Percentiles rank a stretch among this genome's conserved stretches.
phyloP scores from a whole-genome alignment of 257 asterid species.

The Fraxinus cuspidata region DNA sequence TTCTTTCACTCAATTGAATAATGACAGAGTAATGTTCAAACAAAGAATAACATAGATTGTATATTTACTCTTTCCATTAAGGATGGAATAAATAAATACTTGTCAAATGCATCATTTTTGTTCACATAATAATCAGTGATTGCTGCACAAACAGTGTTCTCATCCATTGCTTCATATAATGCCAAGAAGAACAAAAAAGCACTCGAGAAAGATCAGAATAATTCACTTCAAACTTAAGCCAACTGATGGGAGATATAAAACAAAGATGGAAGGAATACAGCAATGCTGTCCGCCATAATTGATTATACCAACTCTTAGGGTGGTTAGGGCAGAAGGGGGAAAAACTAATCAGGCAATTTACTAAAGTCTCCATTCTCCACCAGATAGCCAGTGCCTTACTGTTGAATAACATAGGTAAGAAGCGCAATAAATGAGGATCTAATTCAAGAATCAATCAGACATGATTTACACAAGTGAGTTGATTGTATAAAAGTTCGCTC shows the following conservation, averaged over 20 bases:
- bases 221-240: conserved; percentile 22
- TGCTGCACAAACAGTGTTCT: conserved; percentile 8
- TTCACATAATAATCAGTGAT: conserved; percentile 8
- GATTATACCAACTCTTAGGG: conserved; percentile 14
- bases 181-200: conserved; percentile 20
- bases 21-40: not conserved
- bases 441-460: not conserved
- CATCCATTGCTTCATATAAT: conserved; percentile 25
- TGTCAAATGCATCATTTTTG: not conserved
- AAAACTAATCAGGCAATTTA: conserved; percentile 19
- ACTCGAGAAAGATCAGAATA: conserved; percentile 19
- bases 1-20: not conserved
- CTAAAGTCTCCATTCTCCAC: conserved; percentile 28
- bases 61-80: not conserved
- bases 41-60: not conserved
- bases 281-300: conserved; percentile 17
- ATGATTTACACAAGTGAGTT: not conserved
- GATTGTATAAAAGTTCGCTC: not conserved
- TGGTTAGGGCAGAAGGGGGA: not conserved
- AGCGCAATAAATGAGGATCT: not conserved
- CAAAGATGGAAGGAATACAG: conserved; percentile 3
- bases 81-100: not conserved
- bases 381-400: conserved; percentile 18
- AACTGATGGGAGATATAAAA: not conserved
- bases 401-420: not conserved